phyloP scores from a whole-genome alignment of 2,329 filamentous ascomycete genomes.

The Metarhizium robertsii region DNA sequence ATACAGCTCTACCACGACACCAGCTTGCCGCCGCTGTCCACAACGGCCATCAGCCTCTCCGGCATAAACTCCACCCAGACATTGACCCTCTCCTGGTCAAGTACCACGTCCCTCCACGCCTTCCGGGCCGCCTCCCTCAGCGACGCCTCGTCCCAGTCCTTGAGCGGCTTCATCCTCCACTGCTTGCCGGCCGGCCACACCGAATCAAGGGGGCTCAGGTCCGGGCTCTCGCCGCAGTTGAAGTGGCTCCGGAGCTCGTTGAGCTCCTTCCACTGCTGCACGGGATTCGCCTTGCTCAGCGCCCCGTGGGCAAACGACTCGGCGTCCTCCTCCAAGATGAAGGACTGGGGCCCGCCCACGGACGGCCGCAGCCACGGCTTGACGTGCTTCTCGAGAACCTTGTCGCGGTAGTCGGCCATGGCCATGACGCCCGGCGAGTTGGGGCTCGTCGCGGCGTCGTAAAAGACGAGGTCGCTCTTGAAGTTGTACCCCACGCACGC shows the following conservation, averaged over 20 bases:
- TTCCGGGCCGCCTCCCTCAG: conserved; percentile 20
- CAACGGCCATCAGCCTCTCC: conserved; percentile 21
- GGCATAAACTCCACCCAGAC: conserved; percentile 29
- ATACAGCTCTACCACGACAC: conserved; percentile 20
- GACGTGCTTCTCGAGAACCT: conserved; percentile 23
- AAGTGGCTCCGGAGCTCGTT: conserved; percentile 22
- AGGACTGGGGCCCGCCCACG: conserved; percentile 10
- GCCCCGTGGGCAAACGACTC: conserved; percentile 26
- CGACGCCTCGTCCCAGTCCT: conserved; percentile 25
- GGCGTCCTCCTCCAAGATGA: conserved; percentile 26
- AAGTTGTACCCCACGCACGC: conserved; percentile 25
- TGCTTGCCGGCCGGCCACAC: conserved; percentile 26
- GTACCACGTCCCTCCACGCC: conserved; percentile 14
- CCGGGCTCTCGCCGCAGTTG: conserved; percentile 27
- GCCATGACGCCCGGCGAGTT: conserved; percentile 22
- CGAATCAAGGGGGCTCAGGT: conserved; percentile 25
- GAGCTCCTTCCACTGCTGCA: conserved; percentile 26
- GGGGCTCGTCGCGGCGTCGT: conserved; percentile 24
- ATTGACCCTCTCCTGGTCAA: conserved; percentile 23
- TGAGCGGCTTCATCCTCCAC: conserved; percentile 16
- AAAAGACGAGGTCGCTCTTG: conserved; percentile 28
- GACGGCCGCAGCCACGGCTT: conserved; percentile 20
- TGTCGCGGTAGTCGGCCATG: conserved; percentile 25
- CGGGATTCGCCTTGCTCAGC: conserved; percentile 24
- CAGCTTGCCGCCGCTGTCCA: conserved; percentile 22